Evolutionary conservation across 179 eudicot species (phyloP).

Genomic region (Silene noctiflora): DNA sequence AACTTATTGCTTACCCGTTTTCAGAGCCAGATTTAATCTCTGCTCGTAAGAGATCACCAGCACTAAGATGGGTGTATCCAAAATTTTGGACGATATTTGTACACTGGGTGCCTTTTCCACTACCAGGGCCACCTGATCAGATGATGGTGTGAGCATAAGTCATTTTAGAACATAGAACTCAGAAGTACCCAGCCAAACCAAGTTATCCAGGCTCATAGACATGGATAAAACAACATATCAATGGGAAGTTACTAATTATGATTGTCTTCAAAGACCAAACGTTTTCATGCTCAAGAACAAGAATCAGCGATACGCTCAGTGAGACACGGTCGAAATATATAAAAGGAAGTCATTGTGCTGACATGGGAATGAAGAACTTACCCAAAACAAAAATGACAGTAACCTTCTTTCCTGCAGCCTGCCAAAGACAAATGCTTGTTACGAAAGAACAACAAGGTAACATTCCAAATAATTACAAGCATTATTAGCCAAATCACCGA

Average conservation of each 20-base stretch:
- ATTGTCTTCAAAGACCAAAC: too few species aligned
- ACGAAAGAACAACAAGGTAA: neutral
- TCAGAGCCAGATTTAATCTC: slow-evolving; percentile 85
- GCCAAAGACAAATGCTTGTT: slow-evolving; percentile 16
- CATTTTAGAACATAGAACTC: neutral
- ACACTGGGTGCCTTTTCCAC: slow-evolving; percentile 98
- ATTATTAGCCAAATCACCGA: neutral
- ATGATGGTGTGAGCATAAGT: neutral
- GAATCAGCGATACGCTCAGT: too few species aligned
- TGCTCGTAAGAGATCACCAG: slow-evolving; percentile 93
- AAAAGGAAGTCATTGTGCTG: neutral
- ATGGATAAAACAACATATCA: too few species aligned
- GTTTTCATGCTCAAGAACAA: too few species aligned
- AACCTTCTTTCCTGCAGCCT: slow-evolving; percentile 42
- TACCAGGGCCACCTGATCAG: slow-evolving; percentile 88
- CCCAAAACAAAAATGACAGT: slow-evolving; percentile 55
- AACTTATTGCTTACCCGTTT: slow-evolving; percentile 44
- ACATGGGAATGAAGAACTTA: slow-evolving; percentile 19
- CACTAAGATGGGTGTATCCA: slow-evolving; percentile 95
- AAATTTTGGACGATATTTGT: slow-evolving; percentile 70
- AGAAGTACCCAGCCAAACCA: too few species aligned
- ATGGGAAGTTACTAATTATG: too few species aligned
- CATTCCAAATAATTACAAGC: neutral
- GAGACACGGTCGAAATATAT: neutral
- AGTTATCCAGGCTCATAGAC: too few species aligned